A percentile compares a stretch with the other conserved stretches of the same genome.
These are phyloP conservation scores for Maudiozyma bulderi DNA, from an alignment of 805 yeast genomes.

Conservation along the genomic window DNA sequence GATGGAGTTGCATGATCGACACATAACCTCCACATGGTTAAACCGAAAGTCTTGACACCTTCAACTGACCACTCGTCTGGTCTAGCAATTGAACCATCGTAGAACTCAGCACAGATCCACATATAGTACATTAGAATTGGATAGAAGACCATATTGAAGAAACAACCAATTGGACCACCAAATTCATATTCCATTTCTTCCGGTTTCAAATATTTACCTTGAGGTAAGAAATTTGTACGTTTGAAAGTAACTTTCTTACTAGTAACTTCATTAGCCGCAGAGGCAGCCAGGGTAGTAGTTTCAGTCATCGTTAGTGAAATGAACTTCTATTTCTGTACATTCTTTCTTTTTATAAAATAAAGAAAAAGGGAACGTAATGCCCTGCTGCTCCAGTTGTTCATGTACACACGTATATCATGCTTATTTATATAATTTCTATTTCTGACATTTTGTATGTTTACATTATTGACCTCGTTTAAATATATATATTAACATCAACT, in stretches of 20 bases:
- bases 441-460: too few species aligned
- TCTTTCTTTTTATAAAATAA: background rate
- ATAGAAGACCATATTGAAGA: slow-evolving; percentile 86
- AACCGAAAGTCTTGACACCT: slow-evolving; percentile 29
- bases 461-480: too few species aligned
- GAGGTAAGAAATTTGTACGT: slow-evolving; percentile 19
- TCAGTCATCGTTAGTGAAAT: background rate
- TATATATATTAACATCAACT: too few species aligned
- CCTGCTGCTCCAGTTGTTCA: too few species aligned
- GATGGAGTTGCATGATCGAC: slow-evolving; percentile 50
- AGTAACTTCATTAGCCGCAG: background rate
- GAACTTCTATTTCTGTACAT: background rate
- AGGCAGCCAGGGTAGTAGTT: background rate
- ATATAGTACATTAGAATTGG: slow-evolving; percentile 91
- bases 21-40: slow-evolving; percentile 24
- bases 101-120: slow-evolving; percentile 84
- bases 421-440: too few species aligned
- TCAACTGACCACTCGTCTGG: slow-evolving; percentile 50
- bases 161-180: slow-evolving; percentile 85
- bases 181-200: slow-evolving; percentile 72
- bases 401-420: too few species aligned
- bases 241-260: too few species aligned
- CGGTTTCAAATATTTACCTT: slow-evolving; percentile 32
- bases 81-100: slow-evolving; percentile 60
- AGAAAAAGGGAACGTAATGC: too few species aligned